Percentiles rank a stretch among this genome's conserved stretches.
Evolutionary conservation across 1,284 basidiomycete genomes (phyloP).

Genomic region (Sphaerobolus stellatus): DNA sequence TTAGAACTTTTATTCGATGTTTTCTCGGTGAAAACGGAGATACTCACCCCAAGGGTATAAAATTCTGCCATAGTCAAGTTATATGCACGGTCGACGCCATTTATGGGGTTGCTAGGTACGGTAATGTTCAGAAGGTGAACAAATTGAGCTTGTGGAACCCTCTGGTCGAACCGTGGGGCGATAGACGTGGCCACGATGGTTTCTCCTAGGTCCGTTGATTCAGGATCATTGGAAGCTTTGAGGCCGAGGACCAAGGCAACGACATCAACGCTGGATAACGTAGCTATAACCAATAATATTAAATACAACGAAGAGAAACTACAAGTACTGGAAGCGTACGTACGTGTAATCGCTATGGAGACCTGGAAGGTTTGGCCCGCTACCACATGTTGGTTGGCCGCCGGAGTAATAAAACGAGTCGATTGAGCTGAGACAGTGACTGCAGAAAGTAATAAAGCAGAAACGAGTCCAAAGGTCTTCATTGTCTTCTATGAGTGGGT

Average conservation of each 20-base stretch:
- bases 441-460: too few species aligned
- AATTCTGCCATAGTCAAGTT: slow-evolving; percentile 6
- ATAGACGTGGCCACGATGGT: background rate
- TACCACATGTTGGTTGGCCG: too few species aligned
- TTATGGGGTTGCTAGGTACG: slow-evolving; percentile 3
- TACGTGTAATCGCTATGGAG: too few species aligned
- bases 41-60: slow-evolving; percentile 8
- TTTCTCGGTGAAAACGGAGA: background rate
- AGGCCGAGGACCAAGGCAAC: slow-evolving; percentile 3
- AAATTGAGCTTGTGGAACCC: background rate
- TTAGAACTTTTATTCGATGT: background rate
- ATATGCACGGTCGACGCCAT: slow-evolving; percentile 3
- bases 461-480: too few species aligned
- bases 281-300: background rate
- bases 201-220: slow-evolving; percentile 3
- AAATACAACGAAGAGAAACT: too few species aligned
- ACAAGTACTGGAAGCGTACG: too few species aligned
- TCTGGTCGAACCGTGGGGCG: background rate
- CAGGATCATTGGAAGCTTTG: slow-evolving; percentile 3
- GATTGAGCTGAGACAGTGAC: too few species aligned
- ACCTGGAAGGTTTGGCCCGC: too few species aligned
- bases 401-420: too few species aligned
- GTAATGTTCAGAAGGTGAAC: slow-evolving; percentile 2
- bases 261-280: slow-evolving; percentile 5
- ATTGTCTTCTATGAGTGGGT: too few species aligned